Evolutionary conservation across 805 yeast genomes (phyloP).

Genomic region (Myxozyma nipponensis): DNA sequence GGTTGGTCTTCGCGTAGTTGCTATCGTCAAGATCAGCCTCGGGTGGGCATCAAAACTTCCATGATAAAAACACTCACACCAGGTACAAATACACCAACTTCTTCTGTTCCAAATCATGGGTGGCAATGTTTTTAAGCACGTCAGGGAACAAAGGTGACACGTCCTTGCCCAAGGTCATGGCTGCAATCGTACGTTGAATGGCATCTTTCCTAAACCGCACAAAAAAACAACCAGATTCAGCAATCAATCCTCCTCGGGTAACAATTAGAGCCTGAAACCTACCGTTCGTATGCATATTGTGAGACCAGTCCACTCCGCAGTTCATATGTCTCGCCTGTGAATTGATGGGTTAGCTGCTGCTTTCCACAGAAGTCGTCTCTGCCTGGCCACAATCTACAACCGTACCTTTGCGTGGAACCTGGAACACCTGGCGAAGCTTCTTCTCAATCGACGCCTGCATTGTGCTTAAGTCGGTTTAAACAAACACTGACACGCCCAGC

Average conservation of each 20-base stretch:
- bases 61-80: conserved; percentile 45
- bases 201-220: conserved; percentile 80
- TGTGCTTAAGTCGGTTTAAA: neutral
- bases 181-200: conserved; percentile 92
- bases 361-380: conserved; percentile 31
- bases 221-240: too few species aligned
- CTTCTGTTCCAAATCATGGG: conserved; percentile 94
- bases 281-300: conserved; percentile 80
- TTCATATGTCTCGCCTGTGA: conserved; percentile 79
- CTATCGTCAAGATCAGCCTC: conserved; percentile 10
- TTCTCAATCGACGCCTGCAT: conserved; percentile 43
- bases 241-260: neutral
- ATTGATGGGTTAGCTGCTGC: neutral
- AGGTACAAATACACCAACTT: conserved; percentile 89
- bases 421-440: conserved; percentile 53
- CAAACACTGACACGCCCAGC: too few species aligned
- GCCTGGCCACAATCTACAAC: conserved; percentile 44
- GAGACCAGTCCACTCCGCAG: conserved; percentile 86
- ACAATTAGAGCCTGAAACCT: conserved; percentile 1
- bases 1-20: conserved; percentile 93
- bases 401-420: conserved; percentile 54
- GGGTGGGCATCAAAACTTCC: neutral
- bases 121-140: conserved; percentile 91
- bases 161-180: conserved; percentile 97
- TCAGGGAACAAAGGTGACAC: conserved; percentile 94